These are phyloP conservation scores for Lactarius pseudohatsudake DNA, from an alignment of 768 basidiomycete species.

Conservation along the genomic window DNA sequence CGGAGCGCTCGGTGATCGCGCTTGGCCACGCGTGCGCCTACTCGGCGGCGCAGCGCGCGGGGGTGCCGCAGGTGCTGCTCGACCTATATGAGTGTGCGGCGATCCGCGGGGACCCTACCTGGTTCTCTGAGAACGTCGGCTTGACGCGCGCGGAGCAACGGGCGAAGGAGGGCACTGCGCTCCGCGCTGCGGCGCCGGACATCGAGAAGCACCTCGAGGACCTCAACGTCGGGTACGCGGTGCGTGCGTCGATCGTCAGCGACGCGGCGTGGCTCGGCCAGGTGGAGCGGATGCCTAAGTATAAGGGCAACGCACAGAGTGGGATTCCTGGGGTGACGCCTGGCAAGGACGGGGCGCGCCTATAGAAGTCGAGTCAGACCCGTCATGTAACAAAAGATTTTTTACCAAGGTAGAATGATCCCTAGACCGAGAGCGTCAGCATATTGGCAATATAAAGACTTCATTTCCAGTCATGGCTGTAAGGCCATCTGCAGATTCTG, in stretches of 20 bases:
- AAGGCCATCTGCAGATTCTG: no score
- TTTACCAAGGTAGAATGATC: background rate
- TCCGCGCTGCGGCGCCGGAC: constrained; percentile 17
- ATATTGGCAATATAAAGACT: no score
- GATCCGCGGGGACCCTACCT: constrained; percentile 28
- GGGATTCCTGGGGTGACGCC: constrained; percentile 7
- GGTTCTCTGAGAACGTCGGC: constrained; percentile 29
- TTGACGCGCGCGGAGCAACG: constrained; percentile 17
- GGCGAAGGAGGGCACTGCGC: constrained; percentile 6
- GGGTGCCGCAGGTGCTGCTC: constrained; percentile 24
- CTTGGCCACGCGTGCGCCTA: constrained; percentile 29
- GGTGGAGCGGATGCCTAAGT: constrained; percentile 13
- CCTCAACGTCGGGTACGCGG: constrained; percentile 19
- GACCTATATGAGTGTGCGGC: constrained; percentile 27
- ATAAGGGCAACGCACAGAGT: constrained; percentile 9
- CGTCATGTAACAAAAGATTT: background rate
- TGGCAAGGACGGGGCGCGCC: background rate
- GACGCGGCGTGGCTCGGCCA: constrained; percentile 16
- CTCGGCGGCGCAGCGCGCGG: constrained; percentile 21
- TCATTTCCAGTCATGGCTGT: no score
- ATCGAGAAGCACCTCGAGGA: constrained; percentile 21
- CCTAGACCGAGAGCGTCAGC: background rate
- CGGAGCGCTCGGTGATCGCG: constrained; percentile 25
- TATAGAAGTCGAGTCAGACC: background rate
- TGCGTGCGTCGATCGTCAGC: constrained; percentile 29